phyloP scores from a whole-genome alignment of 257 asterid species.

The Ajuga chamaepitys region DNA sequence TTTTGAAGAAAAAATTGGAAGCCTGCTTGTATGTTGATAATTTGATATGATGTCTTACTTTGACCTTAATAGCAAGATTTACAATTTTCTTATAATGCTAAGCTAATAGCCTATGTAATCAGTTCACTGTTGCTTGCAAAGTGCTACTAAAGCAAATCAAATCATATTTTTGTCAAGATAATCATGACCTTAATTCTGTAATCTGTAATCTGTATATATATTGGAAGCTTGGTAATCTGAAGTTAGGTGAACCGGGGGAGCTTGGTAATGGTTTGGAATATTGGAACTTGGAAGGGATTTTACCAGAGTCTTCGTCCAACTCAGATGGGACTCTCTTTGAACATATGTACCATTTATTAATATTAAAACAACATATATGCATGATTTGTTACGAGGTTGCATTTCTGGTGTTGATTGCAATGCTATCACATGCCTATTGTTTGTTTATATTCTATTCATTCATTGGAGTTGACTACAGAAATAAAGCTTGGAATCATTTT shows the following conservation, averaged over 20 bases:
- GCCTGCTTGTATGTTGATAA: too few relatives aligned
- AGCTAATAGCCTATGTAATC: too few relatives aligned
- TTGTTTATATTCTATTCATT: background rate
- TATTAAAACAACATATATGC: background rate
- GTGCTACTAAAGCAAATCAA: too few relatives aligned
- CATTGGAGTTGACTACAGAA: background rate
- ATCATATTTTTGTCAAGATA: too few relatives aligned
- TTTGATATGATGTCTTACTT: too few relatives aligned
- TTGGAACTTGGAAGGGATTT: slow-evolving; percentile 78
- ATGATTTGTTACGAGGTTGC: background rate
- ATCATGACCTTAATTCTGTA: too few relatives aligned
- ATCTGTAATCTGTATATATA: too few relatives aligned
- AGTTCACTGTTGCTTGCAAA: too few relatives aligned
- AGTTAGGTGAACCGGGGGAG: slow-evolving; percentile 27
- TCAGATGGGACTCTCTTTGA: slow-evolving; percentile 84
- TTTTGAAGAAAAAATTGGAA: too few relatives aligned
- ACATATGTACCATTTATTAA: slow-evolving; percentile 41
- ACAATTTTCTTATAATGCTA: too few relatives aligned
- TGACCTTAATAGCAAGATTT: too few relatives aligned
- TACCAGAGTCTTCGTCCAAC: slow-evolving; percentile 84
- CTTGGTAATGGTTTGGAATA: slow-evolving; percentile 61
- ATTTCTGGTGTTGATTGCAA: background rate
- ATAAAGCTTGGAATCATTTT: background rate
- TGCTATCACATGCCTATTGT: background rate
- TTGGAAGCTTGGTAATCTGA: too few relatives aligned